Base-by-base conservation (phyloP, 2,329 filamentous ascomycete genomes). In the Aspergillus vadensis region DNA sequence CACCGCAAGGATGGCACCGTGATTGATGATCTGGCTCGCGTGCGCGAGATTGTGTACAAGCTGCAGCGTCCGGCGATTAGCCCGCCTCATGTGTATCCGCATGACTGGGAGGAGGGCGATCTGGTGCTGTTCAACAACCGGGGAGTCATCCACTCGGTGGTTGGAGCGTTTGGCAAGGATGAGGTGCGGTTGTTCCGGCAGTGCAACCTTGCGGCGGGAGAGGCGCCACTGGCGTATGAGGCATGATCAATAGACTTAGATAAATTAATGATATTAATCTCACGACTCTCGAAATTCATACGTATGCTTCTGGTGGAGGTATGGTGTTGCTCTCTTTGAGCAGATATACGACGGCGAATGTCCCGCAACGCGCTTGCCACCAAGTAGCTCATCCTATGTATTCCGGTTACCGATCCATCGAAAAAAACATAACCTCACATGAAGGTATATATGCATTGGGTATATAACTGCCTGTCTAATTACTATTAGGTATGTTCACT, bases 61-160 rank as follows among this genome's bases (percentile, higher is more conserved):
- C 75, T 93, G 57, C 90, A 93, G 77, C 80, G 90, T 7, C 89
- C 89, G 3, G 90, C 85, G 0, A 92, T 93, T 67, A 84, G 85
- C 12, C 89, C 90, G 0, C 72, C 81, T 60, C 80, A 82, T 63
- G 89, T 93, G 10, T 92, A 91, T 72, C 79, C 88, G 8, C 88
- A 92, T 67, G 88, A 92, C 67, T 93, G 90, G 91, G 80, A 88
- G 66, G 86, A 90, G 71, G 90, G 90, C 5, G 90, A 92, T 70
- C 76, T 91, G 59, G 90, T 91, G 0, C 78, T 93, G 25, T 93
- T 93, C 76, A 88, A 93, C 74, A 93, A 93, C 70, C 85, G 89
- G 9, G 90, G 90, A 1, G 81, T 91, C 15, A 72, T 92, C 58
- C 90, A 94, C 74, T 88, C 85, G 3, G 90, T 93, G 1, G 89